Base-by-base conservation (phyloP, 2,329 filamentous ascomycete species). In the Botrytis fabae region DNA sequence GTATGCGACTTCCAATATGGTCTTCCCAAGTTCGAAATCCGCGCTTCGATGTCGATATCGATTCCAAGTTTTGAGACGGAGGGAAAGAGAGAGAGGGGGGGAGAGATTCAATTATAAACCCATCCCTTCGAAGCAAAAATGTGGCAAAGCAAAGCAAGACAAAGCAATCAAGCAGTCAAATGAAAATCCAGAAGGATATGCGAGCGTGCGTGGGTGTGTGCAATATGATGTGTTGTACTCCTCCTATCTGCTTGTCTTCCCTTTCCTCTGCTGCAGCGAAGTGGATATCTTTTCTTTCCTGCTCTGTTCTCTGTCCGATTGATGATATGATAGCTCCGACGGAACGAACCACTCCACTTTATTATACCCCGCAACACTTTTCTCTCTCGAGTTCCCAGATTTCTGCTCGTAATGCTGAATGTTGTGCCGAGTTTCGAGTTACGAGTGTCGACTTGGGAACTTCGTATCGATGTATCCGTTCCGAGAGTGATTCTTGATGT, bases 221-320 rank as follows among this genome's bases (percentile, higher is more conserved):
- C 40, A 44, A 51, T 51, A 28, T n/a, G 61, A 64, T 71, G 59
- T 71, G 46, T 38, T 40, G 44, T 46, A 62, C 25, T 8, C n/a
- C 38, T 38, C n/a, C n/a, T 57, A 28, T 25, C 16, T 57, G 25
- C 51, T 18, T 57, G 18, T 6, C 8, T 18, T 28, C 14, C 8
- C n/a, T 32, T 28, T 32, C 14, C n/a, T 69, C 38, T 44, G 32
- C 62, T 66, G 70, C 70, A 68, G 35, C 57, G n/a, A 66, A 71
- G 69, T 71, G 60, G 69, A 71, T 44, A 57, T 54, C 48, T 54
- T 54, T 71, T 71, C 48, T 51, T n/a, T 51, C 48, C 4, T n/a
- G 48, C 48, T 51, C 10, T n/a, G 48, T 51, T 51, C 51, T 57
- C 51, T 57, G 6, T 18, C 51, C 28, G 51, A 57, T 54, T 38